Percentiles rank a stretch among this genome's conserved stretches.
Evolutionary conservation across 2,329 filamentous ascomycete genomes (phyloP).

Genomic region (Penicillium sp.): DNA sequence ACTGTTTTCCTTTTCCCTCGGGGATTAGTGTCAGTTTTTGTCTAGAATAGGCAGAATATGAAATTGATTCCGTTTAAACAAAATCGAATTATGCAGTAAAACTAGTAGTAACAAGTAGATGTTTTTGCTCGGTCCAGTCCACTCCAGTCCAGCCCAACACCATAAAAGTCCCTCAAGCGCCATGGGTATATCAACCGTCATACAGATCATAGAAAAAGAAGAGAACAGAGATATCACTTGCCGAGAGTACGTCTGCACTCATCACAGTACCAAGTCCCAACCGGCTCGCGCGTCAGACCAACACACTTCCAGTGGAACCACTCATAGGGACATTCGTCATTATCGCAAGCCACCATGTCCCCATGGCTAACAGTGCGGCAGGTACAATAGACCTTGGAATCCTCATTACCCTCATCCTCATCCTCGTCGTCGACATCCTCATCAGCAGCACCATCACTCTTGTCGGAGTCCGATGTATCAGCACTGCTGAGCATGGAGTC

Average conservation of each 20-base stretch:
- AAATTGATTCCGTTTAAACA: slow-evolving; percentile 5
- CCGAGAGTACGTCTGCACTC: slow-evolving; percentile 49
- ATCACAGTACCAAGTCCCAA: slow-evolving; percentile 58
- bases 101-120: not conserved
- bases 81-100: slow-evolving; percentile 1
- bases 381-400: slow-evolving; percentile 65
- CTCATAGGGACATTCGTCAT: slow-evolving; percentile 62
- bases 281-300: slow-evolving; percentile 59
- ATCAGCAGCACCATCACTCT: slow-evolving; percentile 36
- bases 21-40: not conserved
- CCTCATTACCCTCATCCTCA: slow-evolving; percentile 54
- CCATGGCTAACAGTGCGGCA: slow-evolving; percentile 65
- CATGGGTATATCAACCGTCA: slow-evolving; percentile 24
- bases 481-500: slow-evolving; percentile 56
- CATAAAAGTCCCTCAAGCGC: slow-evolving; percentile 10
- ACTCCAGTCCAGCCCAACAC: not conserved
- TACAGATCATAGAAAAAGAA: slow-evolving; percentile 5
- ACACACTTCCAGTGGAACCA: slow-evolving; percentile 69
- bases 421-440: slow-evolving; percentile 50
- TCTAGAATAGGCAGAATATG: slow-evolving; percentile 5
- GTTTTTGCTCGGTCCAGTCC: not conserved
- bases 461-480: slow-evolving; percentile 50
- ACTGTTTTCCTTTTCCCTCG: not conserved
- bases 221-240: slow-evolving; percentile 27
- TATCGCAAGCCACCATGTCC: slow-evolving; percentile 68